These are phyloP conservation scores for Raddia distichophylla DNA, from an alignment of 176 grass and related monocot species.

Conservation along the genomic window DNA sequence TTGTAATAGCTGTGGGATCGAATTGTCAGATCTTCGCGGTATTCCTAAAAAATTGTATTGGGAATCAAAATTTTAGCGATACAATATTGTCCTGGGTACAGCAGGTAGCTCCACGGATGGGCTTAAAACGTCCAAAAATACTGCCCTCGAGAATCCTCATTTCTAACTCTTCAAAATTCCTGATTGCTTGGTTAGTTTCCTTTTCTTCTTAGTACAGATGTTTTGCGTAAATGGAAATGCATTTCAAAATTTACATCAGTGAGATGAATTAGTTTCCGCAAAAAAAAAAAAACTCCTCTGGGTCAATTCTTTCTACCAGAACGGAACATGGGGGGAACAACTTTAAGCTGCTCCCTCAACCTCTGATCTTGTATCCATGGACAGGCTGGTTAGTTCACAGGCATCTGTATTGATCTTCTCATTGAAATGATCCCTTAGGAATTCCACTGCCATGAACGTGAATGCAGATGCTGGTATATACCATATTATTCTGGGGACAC, in stretches of 20 bases:
- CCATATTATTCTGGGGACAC: constrained; percentile 86
- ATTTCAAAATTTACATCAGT: constrained; percentile 7
- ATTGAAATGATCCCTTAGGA: constrained; percentile 88
- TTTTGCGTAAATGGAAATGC: not conserved
- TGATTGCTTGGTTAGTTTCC: not conserved
- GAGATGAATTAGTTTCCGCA: not conserved
- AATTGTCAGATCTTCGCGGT: too few relatives aligned
- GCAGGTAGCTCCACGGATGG: not conserved
- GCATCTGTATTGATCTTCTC: constrained; percentile 47
- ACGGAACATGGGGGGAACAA: not conserved
- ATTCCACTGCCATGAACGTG: constrained; percentile 97
- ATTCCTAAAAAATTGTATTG: too few relatives aligned
- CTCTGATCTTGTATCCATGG: constrained; percentile 55
- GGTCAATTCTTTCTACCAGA: constrained; percentile 34
- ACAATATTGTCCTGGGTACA: not conserved
- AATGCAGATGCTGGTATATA: constrained; percentile 90
- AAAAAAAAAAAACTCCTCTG: not conserved
- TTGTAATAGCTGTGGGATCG: too few relatives aligned
- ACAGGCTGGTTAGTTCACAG: constrained; percentile 42
- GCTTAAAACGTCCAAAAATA: not conserved
- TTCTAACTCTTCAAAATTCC: not conserved
- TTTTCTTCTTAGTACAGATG: constrained; percentile 14
- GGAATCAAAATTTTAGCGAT: too few relatives aligned
- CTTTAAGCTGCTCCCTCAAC: constrained; percentile 47
- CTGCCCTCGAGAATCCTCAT: not conserved